Percentiles rank a stretch among this genome's conserved stretches.
Conservation (phyloP, 2,329 filamentous ascomycete species). For the Fusarium palustre region DNA sequence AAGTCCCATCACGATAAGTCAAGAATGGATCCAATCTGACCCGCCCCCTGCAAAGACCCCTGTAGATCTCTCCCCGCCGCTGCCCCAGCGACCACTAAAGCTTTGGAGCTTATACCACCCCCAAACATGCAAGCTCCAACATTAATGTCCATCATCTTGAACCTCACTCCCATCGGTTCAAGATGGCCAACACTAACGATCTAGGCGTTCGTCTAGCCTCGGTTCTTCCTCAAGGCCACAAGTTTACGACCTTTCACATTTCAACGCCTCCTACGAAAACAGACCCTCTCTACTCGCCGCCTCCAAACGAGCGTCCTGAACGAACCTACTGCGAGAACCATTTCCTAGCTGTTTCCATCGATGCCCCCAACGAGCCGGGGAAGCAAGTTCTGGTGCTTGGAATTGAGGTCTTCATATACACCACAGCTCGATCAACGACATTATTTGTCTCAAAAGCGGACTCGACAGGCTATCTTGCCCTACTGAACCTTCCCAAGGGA, state of each 20-base stretch:
- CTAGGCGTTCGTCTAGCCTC: constrained; percentile 54
- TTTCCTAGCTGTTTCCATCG: constrained; percentile 69
- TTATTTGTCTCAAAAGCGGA: constrained; percentile 98
- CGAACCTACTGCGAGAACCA: constrained; percentile 89
- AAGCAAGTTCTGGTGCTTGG: constrained; percentile 79
- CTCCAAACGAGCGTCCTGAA: constrained; percentile 77
- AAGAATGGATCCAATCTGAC: too few species aligned
- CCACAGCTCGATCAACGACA: constrained; percentile 81
- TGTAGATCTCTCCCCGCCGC: constrained; percentile 17
- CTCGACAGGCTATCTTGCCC: constrained; percentile 86
- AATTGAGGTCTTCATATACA: constrained; percentile 89
- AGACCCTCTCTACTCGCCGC: constrained; percentile 81
- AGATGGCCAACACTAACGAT: constrained; percentile 25
- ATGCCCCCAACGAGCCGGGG: constrained; percentile 39
- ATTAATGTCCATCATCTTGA: constrained; percentile 8
- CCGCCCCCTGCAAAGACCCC: constrained; percentile 13
- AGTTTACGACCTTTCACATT: constrained; percentile 83
- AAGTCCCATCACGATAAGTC: neutral
- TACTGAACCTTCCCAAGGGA: constrained; percentile 72
- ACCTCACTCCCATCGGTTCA: constrained; percentile 13
- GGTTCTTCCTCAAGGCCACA: constrained; percentile 65
- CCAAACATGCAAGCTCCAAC: neutral
- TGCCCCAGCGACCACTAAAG: constrained; percentile 32
- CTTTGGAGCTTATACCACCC: constrained; percentile 18
- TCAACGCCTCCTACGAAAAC: constrained; percentile 84